Conservation (phyloP, 768 basidiomycete species). For the Agaricus subrufescens region DNA sequence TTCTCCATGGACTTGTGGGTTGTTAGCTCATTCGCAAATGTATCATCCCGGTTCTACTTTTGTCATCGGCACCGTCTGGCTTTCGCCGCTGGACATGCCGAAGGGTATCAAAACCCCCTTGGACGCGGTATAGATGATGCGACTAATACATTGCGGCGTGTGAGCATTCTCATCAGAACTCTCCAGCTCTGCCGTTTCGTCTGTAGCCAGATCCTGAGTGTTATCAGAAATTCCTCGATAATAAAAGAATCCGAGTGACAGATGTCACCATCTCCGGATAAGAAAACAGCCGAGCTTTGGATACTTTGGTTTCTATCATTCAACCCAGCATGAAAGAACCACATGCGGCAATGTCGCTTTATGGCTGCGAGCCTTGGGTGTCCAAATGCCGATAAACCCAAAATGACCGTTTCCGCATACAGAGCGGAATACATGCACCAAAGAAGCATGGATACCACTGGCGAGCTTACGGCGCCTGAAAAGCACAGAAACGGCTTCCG, state of each 20-base stretch:
- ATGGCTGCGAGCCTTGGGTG: background rate
- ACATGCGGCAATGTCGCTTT: too few species aligned
- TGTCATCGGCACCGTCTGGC: background rate
- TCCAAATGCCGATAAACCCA: background rate
- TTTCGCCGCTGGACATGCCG: background rate
- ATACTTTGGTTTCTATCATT: background rate
- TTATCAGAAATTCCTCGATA: background rate
- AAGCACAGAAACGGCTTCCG: background rate
- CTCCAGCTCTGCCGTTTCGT: background rate
- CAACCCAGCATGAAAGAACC: too few species aligned
- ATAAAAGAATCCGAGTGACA: background rate
- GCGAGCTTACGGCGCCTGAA: slow-evolving; percentile 1
- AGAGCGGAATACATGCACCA: background rate
- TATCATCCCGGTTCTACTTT: background rate
- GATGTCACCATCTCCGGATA: background rate
- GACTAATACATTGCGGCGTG: too few species aligned
- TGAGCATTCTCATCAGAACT: background rate
- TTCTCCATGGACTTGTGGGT: background rate
- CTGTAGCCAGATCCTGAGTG: background rate
- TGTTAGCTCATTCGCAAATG: too few species aligned
- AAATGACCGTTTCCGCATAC: too few species aligned
- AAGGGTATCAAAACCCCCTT: background rate
- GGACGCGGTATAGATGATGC: too few species aligned
- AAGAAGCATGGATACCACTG: background rate
- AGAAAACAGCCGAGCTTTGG: background rate